Conservation (phyloP, 305 asterid species). For the Ilex paraguariensis region DNA sequence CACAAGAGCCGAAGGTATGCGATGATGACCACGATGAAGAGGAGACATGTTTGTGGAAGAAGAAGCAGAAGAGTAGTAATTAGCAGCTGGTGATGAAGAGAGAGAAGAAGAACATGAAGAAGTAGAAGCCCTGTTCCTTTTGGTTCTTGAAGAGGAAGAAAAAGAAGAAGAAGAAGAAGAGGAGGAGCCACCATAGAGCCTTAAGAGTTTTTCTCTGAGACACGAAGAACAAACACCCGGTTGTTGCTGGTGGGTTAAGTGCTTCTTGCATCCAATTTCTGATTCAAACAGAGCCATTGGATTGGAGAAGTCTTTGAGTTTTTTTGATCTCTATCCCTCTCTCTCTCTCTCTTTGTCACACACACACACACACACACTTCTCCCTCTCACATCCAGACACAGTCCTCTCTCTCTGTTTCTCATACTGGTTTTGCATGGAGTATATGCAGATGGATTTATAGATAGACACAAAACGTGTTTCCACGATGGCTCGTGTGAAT, state of each 20-base stretch:
- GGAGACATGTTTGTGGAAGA: conserved; percentile 9
- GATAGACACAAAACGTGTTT: too few relatives aligned
- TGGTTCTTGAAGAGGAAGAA: too few relatives aligned
- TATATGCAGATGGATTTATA: too few relatives aligned
- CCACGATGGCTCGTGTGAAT: too few relatives aligned
- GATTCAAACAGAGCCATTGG: neutral
- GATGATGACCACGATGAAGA: conserved; percentile 2
- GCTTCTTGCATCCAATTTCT: neutral
- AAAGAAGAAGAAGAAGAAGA: conserved; percentile 3
- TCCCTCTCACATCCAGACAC: too few relatives aligned
- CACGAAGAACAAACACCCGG: conserved; percentile 12
- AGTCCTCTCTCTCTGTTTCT: too few relatives aligned
- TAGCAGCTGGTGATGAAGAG: neutral
- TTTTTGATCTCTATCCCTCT: too few relatives aligned
- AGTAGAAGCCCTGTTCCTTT: neutral
- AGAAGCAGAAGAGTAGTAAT: conserved; percentile 1
- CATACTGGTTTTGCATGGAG: too few relatives aligned
- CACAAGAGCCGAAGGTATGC: conserved; percentile 8
- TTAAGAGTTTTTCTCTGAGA: conserved; percentile 11
- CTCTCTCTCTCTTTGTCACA: too few relatives aligned
- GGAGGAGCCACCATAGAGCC: neutral
- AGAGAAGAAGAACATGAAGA: neutral
- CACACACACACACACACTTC: too few relatives aligned
- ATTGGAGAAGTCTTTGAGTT: too few relatives aligned
- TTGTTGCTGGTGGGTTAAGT: neutral